Evolutionary conservation across 2,329 filamentous ascomycete species (phyloP), one percentile per base, ranked within the genome.

Genomic region (Pseudogymnoascus verrucosus): DNA sequence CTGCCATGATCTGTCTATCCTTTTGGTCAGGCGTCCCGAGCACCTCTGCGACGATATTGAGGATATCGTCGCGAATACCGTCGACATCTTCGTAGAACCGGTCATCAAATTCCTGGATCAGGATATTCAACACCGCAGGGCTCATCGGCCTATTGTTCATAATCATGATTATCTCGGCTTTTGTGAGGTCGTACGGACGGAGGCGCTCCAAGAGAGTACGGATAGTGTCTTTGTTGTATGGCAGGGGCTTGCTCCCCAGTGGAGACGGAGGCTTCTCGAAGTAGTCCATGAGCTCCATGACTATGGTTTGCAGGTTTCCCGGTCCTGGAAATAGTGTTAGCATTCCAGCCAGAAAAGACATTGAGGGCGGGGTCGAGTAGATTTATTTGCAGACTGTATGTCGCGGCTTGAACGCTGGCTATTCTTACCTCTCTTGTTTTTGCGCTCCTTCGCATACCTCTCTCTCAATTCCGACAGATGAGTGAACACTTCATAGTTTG

Each of bases 401-500:
- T 31, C 42, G 1, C 5, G 59, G 40, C 16, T 40, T 61, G 11
- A 61, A 68, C 63, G 64, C 62, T 34, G 36, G 21, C n/a, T 40
- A 10, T 61, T 47, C 23, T 54, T 39, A 14, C 59, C 44, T 66
- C 81, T 81, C 62, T 77, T 74, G 44, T 77, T 75, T 70, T 83
- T 79, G 57, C 67, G 64, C 28, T 68, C 63, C 39, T 68, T 67
- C 47, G 66, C 66, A 69, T 85, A 82, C 59, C 78, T 76, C 63
- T 78, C 75, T 61, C 79, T 79, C 70, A 85, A 82, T 57, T 86
- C 81, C 5, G 76, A 76, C 40, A 91, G 76, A 69, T 90, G 88
- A 64, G 82, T 78, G 70, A 86, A 87, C 67, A 91, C 88, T 78
- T 91, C 89, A 67, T 84, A 88, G 74, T 91, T 91, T 73, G 85